Base-by-base conservation (phyloP, 108 stramenopile species). In the Bacterosira constricta region DNA sequence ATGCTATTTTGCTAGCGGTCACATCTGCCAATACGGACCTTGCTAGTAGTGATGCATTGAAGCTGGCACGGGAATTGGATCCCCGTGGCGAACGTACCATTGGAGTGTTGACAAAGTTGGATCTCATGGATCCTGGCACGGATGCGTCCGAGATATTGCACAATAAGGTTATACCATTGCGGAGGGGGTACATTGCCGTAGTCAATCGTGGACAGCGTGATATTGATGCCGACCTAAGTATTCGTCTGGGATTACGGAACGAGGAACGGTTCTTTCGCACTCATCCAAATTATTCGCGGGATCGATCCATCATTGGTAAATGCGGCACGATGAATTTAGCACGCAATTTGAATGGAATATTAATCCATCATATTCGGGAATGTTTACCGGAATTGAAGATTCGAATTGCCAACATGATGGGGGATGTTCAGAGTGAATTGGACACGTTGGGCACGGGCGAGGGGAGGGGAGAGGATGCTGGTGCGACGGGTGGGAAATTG, bases 71-170 rank as follows among this genome's bases (percentile, higher is more conserved):
- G 53, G 85, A 86, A 6, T 96, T 92, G 21, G 98, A 97, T 70
- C 96, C 96, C 0, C 66, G 80, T 51, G 96, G 96, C 6, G 95
- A 92, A 66, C 83, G 99, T 17, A 99, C 99, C 7, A 90, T 99
- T 63, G 99, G 99, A 6, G 98, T 99, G 5, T 67, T 99, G 26
- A 99, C 98, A 25, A 99, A 99, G 81, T 70, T 98, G 12, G 99
- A 99, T 79, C 81, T 99, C 42, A 97, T 99, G 97, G 99, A 99
- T 82, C 93, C 92, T n/a, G 98, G 98, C 27, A 98, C 97, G 36
- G 98, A 99, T 83, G 95, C 91, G 1, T 60, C 75, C 29, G 96
- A 98, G 34, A 93, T 97, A 49, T 84, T 99, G 46, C 53, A 82
- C 35, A 98, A 98, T 68, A 84, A 84, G 45, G 86, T 98, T 21